Evolutionary conservation across 2,329 filamentous ascomycete genomes (phyloP).

Genomic region (Coniochaeta sp.): DNA sequence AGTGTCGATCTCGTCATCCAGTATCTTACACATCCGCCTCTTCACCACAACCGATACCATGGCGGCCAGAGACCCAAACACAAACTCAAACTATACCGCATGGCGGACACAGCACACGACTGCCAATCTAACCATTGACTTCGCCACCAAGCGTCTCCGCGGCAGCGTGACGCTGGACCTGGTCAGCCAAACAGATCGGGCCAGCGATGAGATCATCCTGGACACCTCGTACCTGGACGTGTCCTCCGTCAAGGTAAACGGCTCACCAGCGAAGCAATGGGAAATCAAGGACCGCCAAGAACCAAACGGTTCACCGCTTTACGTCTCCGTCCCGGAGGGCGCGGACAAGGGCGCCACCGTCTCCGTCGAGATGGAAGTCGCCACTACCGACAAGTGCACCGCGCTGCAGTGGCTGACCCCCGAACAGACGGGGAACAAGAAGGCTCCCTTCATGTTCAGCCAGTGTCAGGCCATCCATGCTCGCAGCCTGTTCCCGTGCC

Average conservation of each 20-base stretch:
- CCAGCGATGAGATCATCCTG: slow-evolving; percentile 71
- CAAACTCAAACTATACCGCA: slow-evolving; percentile 82
- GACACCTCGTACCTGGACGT: slow-evolving; percentile 84
- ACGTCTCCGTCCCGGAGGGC: slow-evolving; percentile 52
- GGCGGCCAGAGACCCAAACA: slow-evolving; percentile 70
- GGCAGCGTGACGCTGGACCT: slow-evolving; percentile 73
- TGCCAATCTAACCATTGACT: slow-evolving; percentile 76
- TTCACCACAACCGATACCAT: slow-evolving; percentile 12
- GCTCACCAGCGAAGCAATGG: slow-evolving; percentile 55
- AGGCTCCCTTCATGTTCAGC: slow-evolving; percentile 95
- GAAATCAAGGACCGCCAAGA: slow-evolving; percentile 61
- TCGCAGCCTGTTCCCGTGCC: slow-evolving; percentile 88
- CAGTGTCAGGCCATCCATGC: slow-evolving; percentile 97
- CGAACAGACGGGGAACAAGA: slow-evolving; percentile 90
- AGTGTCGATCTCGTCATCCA: slow-evolving; percentile 1
- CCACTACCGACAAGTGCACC: slow-evolving; percentile 83
- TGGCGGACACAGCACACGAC: slow-evolving; percentile 81
- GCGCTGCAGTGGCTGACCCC: slow-evolving; percentile 94
- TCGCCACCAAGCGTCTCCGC: slow-evolving; percentile 67
- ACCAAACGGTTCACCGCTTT: slow-evolving; percentile 68
- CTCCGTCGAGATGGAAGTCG: slow-evolving; percentile 57
- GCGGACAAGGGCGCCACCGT: slow-evolving; percentile 44
- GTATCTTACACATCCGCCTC: slow-evolving; percentile 9
- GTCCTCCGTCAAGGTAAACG: slow-evolving; percentile 62
- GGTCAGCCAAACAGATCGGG: slow-evolving; percentile 66